phyloP scores from a whole-genome alignment of 2,329 filamentous ascomycete species.

The Ramularia endophylla region DNA sequence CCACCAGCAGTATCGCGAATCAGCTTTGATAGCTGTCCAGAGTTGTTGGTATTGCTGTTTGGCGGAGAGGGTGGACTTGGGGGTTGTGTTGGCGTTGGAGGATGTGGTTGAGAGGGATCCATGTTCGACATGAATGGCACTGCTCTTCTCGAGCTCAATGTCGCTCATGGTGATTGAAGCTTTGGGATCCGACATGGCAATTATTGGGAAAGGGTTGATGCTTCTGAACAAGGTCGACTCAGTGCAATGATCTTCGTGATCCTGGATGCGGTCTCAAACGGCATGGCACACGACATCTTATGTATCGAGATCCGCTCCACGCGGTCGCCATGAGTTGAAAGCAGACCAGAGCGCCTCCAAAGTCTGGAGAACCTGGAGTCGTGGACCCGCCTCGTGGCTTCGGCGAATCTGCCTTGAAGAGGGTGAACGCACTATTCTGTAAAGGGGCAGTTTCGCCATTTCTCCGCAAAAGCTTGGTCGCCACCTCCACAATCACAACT shows the following conservation, averaged over 20 bases:
- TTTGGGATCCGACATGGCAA: conserved; percentile 8
- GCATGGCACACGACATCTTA: conserved; percentile 6
- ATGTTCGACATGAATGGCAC: conserved; percentile 12
- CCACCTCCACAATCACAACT: conserved; percentile 1
- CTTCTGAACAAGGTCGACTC: conserved; percentile 12
- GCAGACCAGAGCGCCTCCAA: no score
- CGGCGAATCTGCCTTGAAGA: background rate
- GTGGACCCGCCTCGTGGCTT: background rate
- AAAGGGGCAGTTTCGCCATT: background rate
- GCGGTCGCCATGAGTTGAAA: background rate
- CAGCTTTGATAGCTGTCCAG: conserved; percentile 23
- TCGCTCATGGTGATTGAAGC: conserved; percentile 7
- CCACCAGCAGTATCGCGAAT: conserved; percentile 21
- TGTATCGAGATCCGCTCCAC: conserved; percentile 1
- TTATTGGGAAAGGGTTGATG: conserved; percentile 10
- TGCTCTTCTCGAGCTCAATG: conserved; percentile 13
- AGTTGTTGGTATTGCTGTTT: conserved; percentile 23
- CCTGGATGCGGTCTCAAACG: background rate
- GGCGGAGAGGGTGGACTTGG: conserved; percentile 16
- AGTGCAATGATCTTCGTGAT: no score
- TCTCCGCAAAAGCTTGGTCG: background rate
- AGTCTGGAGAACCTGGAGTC: no score
- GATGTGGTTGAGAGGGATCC: conserved; percentile 12
- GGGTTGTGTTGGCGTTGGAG: conserved; percentile 7
- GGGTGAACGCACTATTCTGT: no score